Base-by-base conservation (phyloP, 306 rosid species). In the Malus sieversii region DNA sequence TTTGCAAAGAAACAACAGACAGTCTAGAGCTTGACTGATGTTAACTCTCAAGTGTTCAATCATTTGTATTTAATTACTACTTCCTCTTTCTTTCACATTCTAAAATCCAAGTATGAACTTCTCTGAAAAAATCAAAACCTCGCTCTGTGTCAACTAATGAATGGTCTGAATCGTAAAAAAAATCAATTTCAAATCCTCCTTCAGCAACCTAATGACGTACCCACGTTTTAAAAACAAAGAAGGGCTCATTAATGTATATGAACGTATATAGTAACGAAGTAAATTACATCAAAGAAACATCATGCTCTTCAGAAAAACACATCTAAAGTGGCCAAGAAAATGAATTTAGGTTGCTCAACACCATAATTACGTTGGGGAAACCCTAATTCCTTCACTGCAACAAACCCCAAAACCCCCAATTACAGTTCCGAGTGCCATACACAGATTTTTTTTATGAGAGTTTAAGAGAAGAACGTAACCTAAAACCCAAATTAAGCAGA, bases 401-500 rank as follows among this genome's bases (percentile, higher is more conserved):
- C 59, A 45, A 74, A 77, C 20, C 64, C 78, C 25, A 62, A 44
- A 64, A 80, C 35, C 59, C 30, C 52, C 46, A 2, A 25, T 45
- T 0, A 60, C 70, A 33, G 48, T 66, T 66, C 70, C 7, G 18
- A 66, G 12, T 20, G 29, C 45, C 53, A 71, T 79, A 73, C 73
- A 42, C 25, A 48, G 20, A 18, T 4, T 42, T 27, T 29, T 19
- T 51, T n/a, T 25, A 5, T 48, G 55, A 74, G 40, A 2, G 52
- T 33, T 33, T 57, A 61, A 48, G 61, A 63, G 70, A 76, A 42
- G 71, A 78, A 84, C 48, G 67, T 74, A 63, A 70, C 73, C 77
- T 72, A 46, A 87, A 70, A 76, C 77, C 83, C 33, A 16, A 81
- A 61, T 59, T 70, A 65, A 25, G 72, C 48, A 70, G 45, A 60